phyloP scores from a whole-genome alignment of 371 early-diverging fungal species.

The Syncephalastrum contaminatum region DNA sequence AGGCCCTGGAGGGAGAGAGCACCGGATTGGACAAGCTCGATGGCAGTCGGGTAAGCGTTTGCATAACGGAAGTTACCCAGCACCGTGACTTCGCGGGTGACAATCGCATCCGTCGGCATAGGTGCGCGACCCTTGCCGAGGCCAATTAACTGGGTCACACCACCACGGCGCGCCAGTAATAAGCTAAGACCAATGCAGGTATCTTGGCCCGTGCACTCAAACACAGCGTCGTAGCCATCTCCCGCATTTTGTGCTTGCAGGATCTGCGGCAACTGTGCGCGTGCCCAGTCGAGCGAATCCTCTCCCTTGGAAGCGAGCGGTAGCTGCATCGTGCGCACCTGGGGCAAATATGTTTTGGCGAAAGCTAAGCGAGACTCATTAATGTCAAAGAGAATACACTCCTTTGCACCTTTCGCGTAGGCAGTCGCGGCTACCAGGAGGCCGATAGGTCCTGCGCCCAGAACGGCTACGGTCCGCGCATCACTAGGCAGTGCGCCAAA shows the following conservation, averaged over 20 bases:
- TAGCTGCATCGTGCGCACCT: slow-evolving; percentile 8
- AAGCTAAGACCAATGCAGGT: slow-evolving; percentile 36
- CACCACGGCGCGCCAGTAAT: slow-evolving; percentile 35
- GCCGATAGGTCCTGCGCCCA: slow-evolving; percentile 43
- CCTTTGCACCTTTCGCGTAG: slow-evolving; percentile 33
- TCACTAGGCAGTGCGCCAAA: too few species aligned
- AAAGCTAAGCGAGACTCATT: slow-evolving; percentile 30
- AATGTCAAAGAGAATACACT: slow-evolving; percentile 35
- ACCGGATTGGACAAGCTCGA: slow-evolving; percentile 12
- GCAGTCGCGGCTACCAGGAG: slow-evolving; percentile 37
- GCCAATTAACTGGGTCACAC: slow-evolving; percentile 39
- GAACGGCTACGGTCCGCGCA: slow-evolving; percentile 30
- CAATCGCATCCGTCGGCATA: slow-evolving; percentile 40
- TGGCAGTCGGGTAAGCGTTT: slow-evolving; percentile 18
- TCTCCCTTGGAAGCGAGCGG: slow-evolving; percentile 10
- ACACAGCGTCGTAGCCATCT: slow-evolving; percentile 21
- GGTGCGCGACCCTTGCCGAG: slow-evolving; percentile 38
- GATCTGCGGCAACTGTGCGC: slow-evolving; percentile 12
- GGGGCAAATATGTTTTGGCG: slow-evolving; percentile 22
- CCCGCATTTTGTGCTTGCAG: slow-evolving; percentile 10
- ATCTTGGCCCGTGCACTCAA: slow-evolving; percentile 45
- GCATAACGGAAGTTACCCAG: slow-evolving; percentile 34
- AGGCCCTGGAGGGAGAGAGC: slow-evolving; percentile 12
- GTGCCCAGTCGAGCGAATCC: slow-evolving; percentile 16
- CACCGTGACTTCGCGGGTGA: slow-evolving; percentile 40